Conservation (phyloP, 2,329 filamentous ascomycete genomes). For the Ciborinia camelliae region DNA sequence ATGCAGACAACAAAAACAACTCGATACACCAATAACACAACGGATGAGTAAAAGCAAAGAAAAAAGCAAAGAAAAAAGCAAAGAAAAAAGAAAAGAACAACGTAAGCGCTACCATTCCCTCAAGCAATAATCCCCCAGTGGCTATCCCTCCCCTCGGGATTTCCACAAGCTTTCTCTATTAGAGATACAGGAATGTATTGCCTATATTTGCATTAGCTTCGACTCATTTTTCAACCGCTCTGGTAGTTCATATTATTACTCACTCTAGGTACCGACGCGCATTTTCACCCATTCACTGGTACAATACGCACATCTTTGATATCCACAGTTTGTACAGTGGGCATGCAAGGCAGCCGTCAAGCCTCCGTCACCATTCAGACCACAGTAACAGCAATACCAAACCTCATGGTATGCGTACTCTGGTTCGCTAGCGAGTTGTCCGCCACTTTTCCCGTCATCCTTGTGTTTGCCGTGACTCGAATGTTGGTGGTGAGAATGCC, state of each 20-base stretch:
- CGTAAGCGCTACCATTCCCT: background rate
- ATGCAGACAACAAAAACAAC: background rate
- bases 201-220: background rate
- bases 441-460: background rate
- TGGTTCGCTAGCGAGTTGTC: background rate
- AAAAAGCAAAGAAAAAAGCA: background rate
- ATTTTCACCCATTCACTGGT: background rate
- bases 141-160: background rate
- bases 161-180: background rate
- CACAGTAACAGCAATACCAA: slow-evolving; percentile 9
- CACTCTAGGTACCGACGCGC: background rate
- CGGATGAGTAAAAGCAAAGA: background rate
- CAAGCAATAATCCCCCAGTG: background rate
- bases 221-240: background rate
- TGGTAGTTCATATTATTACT: background rate
- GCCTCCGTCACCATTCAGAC: background rate
- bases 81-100: background rate
- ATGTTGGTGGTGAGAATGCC: background rate
- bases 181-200: background rate
- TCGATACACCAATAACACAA: background rate
- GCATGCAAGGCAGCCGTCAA: background rate
- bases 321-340: background rate
- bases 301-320: background rate
- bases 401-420: background rate
- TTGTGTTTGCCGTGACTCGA: slow-evolving; percentile 1